Percentiles rank a stretch among this genome's conserved stretches.
Evolutionary conservation across 2,329 filamentous ascomycete genomes (phyloP).

Genomic region (Pezicula rhizophila): DNA sequence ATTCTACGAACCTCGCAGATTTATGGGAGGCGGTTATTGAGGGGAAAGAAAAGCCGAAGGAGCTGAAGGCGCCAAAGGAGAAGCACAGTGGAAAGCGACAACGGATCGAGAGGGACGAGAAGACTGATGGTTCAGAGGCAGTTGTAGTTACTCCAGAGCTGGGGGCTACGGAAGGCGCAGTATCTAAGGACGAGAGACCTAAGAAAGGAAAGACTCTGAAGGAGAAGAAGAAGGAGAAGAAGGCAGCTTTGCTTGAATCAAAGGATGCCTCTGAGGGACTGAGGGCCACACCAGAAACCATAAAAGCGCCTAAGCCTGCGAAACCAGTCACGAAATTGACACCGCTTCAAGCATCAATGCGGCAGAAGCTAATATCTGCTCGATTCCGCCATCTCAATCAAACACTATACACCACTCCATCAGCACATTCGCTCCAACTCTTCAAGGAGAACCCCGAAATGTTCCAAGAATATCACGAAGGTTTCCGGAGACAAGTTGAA

Average conservation of each 20-base stretch:
- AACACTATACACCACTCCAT: slow-evolving; percentile 89
- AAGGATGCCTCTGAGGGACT: slow-evolving; percentile 10
- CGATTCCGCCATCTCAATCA: slow-evolving; percentile 97
- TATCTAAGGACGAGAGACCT: slow-evolving; percentile 19
- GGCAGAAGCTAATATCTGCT: slow-evolving; percentile 86
- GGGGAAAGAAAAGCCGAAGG: slow-evolving; percentile 43
- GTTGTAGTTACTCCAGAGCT: slow-evolving; percentile 3
- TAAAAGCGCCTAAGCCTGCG: slow-evolving; percentile 33
- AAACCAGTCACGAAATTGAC: slow-evolving; percentile 60
- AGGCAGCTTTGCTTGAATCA: slow-evolving; percentile 12
- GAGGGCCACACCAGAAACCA: slow-evolving; percentile 4
- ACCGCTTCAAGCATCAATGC: slow-evolving; percentile 89
- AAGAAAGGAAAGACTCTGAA: slow-evolving; percentile 28
- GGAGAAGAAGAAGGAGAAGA: slow-evolving; percentile 31
- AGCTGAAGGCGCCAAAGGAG: slow-evolving; percentile 25
- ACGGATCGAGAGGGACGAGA: slow-evolving; percentile 17
- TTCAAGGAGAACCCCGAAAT: slow-evolving; percentile 85
- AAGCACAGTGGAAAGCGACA: slow-evolving; percentile 19
- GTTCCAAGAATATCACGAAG: slow-evolving; percentile 93
- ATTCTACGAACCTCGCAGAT: slow-evolving; percentile 64
- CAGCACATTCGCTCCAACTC: slow-evolving; percentile 71
- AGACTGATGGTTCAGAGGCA: slow-evolving; percentile 3
- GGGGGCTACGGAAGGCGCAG: slow-evolving; percentile 4
- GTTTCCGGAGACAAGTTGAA: slow-evolving; percentile 90
- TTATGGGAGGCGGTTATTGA: slow-evolving; percentile 79